Percentiles rank a stretch among this genome's conserved stretches.
phyloP scores from a whole-genome alignment of 1,139 yeast genomes.

The Taphrina betulina region DNA sequence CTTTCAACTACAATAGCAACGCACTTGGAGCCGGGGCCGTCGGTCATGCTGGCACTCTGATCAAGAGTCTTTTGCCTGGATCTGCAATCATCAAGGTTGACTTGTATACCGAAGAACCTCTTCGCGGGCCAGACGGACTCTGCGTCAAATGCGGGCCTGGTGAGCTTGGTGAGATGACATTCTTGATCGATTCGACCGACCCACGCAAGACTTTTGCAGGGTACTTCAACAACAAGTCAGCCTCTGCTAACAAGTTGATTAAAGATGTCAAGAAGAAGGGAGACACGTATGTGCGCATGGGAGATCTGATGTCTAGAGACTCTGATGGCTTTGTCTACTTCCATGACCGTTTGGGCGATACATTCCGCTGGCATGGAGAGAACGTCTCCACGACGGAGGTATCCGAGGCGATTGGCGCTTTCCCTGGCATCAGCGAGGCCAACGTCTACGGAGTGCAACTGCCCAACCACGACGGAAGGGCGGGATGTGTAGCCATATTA shows the following conservation, averaged over 20 bases:
- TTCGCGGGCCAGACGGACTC: constrained; percentile 74
- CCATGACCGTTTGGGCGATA: constrained; percentile 90
- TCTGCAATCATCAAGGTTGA: constrained; percentile 32
- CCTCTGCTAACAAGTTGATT: constrained; percentile 72
- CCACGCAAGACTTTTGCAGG: constrained; percentile 72
- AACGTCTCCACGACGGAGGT: constrained; percentile 94
- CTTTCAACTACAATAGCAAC: constrained; percentile 78
- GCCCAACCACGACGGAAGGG: constrained; percentile 90
- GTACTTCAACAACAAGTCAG: constrained; percentile 75
- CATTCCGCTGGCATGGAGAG: constrained; percentile 96
- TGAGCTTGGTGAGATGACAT: constrained; percentile 82
- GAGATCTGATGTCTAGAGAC: constrained; percentile 76
- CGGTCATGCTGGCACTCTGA: constrained; percentile 72
- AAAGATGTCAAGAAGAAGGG: constrained; percentile 76
- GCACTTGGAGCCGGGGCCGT: constrained; percentile 87
- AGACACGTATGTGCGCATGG: constrained; percentile 89
- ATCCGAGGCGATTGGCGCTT: constrained; percentile 61
- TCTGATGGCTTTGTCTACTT: constrained; percentile 71
- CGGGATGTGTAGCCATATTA: constrained; percentile 83
- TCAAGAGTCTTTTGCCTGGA: constrained; percentile 44
- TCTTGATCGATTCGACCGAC: constrained; percentile 19
- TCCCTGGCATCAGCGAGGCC: constrained; percentile 57
- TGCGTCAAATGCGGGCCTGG: constrained; percentile 53
- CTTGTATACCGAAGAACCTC: constrained; percentile 57
- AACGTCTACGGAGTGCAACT: constrained; percentile 89